Evolutionary conservation across 2,329 filamentous ascomycete genomes (phyloP).

Genomic region (Cryphonectria japonica): DNA sequence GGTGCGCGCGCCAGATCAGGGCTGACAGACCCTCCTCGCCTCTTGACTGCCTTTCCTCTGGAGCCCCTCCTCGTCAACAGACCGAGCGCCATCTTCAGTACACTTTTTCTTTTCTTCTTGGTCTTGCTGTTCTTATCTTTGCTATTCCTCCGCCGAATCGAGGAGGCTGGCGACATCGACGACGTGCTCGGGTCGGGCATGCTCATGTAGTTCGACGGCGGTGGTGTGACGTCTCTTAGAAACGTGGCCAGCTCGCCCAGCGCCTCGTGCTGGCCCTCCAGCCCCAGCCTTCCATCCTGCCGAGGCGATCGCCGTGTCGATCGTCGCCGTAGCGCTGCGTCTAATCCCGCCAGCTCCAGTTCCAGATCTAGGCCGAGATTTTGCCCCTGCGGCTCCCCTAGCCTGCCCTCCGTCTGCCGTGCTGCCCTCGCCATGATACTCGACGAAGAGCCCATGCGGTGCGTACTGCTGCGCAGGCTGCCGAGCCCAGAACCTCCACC

Average conservation of each 20-base stretch:
- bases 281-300: constrained; percentile 4
- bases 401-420: constrained; percentile 27
- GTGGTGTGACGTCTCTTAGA: constrained; percentile 52
- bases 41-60: constrained; percentile 37
- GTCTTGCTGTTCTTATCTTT: neutral
- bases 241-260: constrained; percentile 50
- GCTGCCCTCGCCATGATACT: constrained; percentile 25
- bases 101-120: constrained; percentile 40
- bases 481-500: constrained; percentile 4
- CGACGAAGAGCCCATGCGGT: constrained; percentile 10
- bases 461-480: constrained; percentile 10
- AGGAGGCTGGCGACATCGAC: constrained; percentile 24
- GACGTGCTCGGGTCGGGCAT: constrained; percentile 38
- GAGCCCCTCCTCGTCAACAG: constrained; percentile 45
- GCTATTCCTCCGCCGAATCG: constrained; percentile 14
- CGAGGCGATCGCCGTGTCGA: neutral
- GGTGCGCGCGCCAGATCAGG: constrained; percentile 11
- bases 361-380: neutral
- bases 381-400: neutral
- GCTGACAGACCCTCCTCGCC: constrained; percentile 24
- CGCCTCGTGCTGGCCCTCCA: constrained; percentile 32
- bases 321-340: constrained; percentile 13
- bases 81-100: constrained; percentile 42
- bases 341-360: constrained; percentile 8
- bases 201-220: constrained; percentile 55